Percentiles rank a stretch among this genome's conserved stretches.
phyloP scores from a whole-genome alignment of 495 filamentous ascomycete genomes.

The Penicillium ochrochloron region DNA sequence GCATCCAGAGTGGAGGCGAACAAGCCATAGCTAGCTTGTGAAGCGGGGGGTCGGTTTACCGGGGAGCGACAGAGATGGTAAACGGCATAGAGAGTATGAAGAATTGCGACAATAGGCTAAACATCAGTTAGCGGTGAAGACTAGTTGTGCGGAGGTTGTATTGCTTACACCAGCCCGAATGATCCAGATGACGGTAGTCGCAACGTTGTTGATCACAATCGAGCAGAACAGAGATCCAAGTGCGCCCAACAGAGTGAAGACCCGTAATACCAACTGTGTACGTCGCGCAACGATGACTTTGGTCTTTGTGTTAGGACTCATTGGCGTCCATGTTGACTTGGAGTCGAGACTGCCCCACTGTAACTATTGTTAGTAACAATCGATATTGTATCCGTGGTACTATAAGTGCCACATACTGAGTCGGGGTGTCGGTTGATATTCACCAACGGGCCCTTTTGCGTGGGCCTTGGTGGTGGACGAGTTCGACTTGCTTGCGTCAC shows the following conservation, averaged over 20 bases:
- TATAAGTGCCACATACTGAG: conserved; percentile 56
- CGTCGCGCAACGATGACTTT: conserved; percentile 67
- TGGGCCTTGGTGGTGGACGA: conserved; percentile 58
- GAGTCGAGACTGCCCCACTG: conserved; percentile 52
- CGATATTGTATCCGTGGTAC: not conserved
- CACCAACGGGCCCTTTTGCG: conserved; percentile 73
- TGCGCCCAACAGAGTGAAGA: conserved; percentile 67
- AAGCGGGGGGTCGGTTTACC: conserved; percentile 69
- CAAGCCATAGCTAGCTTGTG: conserved; percentile 82
- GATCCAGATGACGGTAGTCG: conserved; percentile 68
- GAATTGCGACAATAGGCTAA: conserved; percentile 72
- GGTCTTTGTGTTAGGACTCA: conserved; percentile 71
- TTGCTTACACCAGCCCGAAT: conserved; percentile 73
- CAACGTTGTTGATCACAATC: conserved; percentile 71
- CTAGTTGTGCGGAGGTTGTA: too few species aligned
- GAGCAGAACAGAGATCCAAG: conserved; percentile 72
- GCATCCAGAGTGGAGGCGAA: conserved; percentile 76
- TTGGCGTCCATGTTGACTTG: conserved; percentile 60
- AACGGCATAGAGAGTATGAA: conserved; percentile 74
- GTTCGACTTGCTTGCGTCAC: conserved; percentile 73
- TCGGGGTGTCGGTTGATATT: conserved; percentile 83
- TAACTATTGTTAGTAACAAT: conserved; percentile 19
- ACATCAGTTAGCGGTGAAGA: conserved; percentile 12
- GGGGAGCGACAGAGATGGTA: conserved; percentile 74
- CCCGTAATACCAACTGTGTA: conserved; percentile 67